Percentiles rank a stretch among this genome's conserved stretches.
phyloP scores from a whole-genome alignment of 305 asterid genomes.

The Solanum chacoense region DNA sequence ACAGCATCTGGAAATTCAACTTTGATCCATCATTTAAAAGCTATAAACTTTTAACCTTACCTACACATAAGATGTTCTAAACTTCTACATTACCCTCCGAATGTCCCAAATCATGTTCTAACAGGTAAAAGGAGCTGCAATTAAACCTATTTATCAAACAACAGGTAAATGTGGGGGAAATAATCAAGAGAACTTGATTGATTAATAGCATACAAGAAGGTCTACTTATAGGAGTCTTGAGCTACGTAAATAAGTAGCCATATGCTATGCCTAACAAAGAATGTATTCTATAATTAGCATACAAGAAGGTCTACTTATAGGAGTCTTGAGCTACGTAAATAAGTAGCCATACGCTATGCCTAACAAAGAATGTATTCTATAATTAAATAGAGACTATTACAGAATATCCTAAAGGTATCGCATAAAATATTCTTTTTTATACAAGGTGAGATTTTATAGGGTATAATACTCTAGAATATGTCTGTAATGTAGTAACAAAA shows the following conservation, averaged over 20 bases:
- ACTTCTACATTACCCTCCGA: not conserved
- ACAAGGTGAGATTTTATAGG: not conserved
- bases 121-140: not conserved
- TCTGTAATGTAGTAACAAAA: not conserved
- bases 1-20: not conserved
- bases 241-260: not conserved
- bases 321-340: not conserved
- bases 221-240: not conserved
- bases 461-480: not conserved
- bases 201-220: not conserved
- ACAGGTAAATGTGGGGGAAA: not conserved
- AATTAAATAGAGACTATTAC: not conserved
- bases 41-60: not conserved
- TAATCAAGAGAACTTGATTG: not conserved
- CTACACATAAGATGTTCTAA: not conserved
- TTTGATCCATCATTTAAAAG: not conserved
- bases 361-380: not conserved
- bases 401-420: not conserved
- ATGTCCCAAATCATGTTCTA: not conserved
- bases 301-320: not conserved
- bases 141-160: not conserved
- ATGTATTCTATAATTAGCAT: not conserved
- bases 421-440: not conserved
- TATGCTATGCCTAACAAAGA: not conserved
- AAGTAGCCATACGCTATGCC: not conserved